Conservation (phyloP, 345 rosid genomes). For the Kandelia obovata region DNA sequence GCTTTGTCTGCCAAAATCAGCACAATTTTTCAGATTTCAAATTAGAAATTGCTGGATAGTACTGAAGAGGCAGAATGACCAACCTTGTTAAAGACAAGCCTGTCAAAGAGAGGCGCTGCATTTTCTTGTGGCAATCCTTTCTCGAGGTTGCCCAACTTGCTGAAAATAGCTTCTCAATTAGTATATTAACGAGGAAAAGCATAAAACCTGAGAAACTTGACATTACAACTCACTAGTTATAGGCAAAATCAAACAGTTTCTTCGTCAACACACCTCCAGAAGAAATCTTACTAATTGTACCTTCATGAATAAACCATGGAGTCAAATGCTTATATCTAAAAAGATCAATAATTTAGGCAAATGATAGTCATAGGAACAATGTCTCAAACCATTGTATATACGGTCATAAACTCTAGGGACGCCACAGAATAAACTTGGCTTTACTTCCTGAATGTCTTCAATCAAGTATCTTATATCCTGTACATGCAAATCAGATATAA, state of each 20-base stretch:
- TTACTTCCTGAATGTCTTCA: conserved; percentile 81
- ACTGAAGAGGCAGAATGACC: background rate
- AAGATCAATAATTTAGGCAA: background rate
- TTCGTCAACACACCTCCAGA: conserved; percentile 61
- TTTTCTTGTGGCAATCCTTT: conserved; percentile 74
- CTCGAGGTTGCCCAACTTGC: conserved; percentile 71
- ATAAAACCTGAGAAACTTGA: conserved; percentile 6
- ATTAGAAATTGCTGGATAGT: background rate
- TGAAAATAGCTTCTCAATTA: conserved; percentile 31
- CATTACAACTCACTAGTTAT: conserved; percentile 62
- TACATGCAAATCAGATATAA: background rate
- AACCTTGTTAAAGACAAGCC: conserved; percentile 78
- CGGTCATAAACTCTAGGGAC: conserved; percentile 93
- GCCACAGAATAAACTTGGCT: conserved; percentile 75
- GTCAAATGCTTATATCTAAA: background rate
- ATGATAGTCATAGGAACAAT: background rate
- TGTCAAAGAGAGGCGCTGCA: conserved; percentile 82
- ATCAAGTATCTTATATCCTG: conserved; percentile 73
- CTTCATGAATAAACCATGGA: conserved; percentile 38
- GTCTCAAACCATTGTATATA: conserved; percentile 55
- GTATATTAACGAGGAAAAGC: conserved; percentile 3
- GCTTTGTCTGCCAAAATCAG: conserved; percentile 50
- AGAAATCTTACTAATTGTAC: conserved; percentile 59
- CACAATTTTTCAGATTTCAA: conserved; percentile 8
- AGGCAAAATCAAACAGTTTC: conserved; percentile 67